These are phyloP conservation scores for Irpex sp. DNA, from an alignment of 1,284 basidiomycete genomes.

Conservation along the genomic window DNA sequence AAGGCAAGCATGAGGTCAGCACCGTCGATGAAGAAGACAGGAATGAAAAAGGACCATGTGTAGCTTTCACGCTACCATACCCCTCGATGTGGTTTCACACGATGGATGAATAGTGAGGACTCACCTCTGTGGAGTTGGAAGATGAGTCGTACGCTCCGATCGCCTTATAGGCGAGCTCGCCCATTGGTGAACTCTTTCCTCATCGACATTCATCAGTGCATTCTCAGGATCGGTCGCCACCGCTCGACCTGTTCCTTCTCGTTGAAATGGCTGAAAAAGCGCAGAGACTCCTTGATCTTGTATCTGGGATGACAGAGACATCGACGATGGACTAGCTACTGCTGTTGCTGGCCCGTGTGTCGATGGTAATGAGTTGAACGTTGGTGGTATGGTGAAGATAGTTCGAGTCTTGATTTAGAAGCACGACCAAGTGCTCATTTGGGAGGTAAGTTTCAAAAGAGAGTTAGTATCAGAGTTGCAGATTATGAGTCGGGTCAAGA, in stretches of 20 bases:
- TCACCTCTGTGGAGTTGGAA: conserved; percentile 65
- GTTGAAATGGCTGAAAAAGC: not conserved
- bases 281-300: not conserved
- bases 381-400: not conserved
- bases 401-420: not conserved
- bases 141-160: conserved; percentile 32
- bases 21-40: not conserved
- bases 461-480: not conserved
- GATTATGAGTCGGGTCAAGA: not conserved
- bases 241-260: not conserved
- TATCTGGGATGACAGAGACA: not conserved
- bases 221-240: not conserved
- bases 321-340: not conserved
- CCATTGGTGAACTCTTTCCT: not conserved
- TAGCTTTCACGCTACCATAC: not conserved
- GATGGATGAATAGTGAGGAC: conserved; percentile 6
- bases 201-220: not conserved
- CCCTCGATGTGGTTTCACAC: no score
- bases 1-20: conserved; percentile 1
- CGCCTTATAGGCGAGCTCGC: not conserved
- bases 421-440: not conserved
- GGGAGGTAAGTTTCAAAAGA: not conserved
- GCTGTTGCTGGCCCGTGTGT: not conserved
- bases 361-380: not conserved
- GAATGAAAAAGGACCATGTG: not conserved